Evolutionary conservation across 805 yeast genomes (phyloP).

Genomic region (Lipomyces mesembrius): DNA sequence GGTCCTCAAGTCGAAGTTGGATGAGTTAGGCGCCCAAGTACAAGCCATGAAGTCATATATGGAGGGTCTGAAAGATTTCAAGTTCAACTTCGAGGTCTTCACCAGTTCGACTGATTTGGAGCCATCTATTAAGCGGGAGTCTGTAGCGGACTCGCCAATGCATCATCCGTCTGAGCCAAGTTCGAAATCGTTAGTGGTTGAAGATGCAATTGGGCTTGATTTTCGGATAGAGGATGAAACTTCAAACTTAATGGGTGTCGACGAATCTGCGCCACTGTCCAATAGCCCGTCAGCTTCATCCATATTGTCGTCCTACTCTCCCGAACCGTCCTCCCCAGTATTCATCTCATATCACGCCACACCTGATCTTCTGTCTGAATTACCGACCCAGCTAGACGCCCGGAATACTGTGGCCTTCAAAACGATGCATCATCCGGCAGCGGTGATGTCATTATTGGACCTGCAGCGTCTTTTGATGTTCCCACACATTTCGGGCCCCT

Average conservation of each 20-base stretch:
- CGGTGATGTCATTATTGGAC: constrained; percentile 34
- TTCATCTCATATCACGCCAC: not conserved
- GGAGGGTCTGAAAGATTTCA: constrained; percentile 9
- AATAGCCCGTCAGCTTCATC: constrained; percentile 1
- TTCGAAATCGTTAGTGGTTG: not conserved
- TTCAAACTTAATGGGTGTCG: not conserved
- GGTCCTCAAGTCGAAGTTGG: constrained; percentile 23
- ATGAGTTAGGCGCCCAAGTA: constrained; percentile 17
- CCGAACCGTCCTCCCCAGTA: constrained; percentile 6
- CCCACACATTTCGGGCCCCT: constrained; percentile 24
- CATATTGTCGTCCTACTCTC: constrained; percentile 5
- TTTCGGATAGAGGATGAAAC: not conserved
- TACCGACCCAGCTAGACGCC: constrained; percentile 31
- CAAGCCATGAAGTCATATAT: constrained; percentile 14
- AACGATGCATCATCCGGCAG: constrained; percentile 39
- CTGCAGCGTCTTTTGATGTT: constrained; percentile 37
- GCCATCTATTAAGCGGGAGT: not conserved
- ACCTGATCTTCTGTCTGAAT: constrained; percentile 10
- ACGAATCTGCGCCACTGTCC: not conserved
- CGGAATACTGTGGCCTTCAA: constrained; percentile 28
- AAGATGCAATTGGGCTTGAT: not conserved
- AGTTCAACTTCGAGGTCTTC: not conserved
- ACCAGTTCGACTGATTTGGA: not conserved
- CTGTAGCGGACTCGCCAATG: not conserved
- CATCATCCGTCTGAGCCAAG: not conserved